Evolutionary conservation across 2,329 filamentous ascomycete species (phyloP).

Genomic region (Aspergillus neotritici): DNA sequence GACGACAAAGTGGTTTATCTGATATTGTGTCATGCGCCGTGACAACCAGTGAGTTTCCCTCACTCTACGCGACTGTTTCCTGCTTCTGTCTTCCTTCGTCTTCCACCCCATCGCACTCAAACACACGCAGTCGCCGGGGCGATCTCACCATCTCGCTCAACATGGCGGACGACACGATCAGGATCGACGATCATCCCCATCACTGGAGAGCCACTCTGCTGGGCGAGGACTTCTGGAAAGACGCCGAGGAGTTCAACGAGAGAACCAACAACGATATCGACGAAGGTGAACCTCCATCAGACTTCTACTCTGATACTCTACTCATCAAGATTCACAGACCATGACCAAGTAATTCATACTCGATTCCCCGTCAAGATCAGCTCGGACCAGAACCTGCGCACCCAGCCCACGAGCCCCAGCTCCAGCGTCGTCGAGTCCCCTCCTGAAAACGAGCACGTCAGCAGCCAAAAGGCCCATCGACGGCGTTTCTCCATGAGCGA

Average conservation of each 20-base stretch:
- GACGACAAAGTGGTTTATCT: no score
- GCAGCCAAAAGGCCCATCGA: slow-evolving; percentile 5
- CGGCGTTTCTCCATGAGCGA: slow-evolving; percentile 27
- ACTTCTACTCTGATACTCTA: not conserved
- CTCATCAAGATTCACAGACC: slow-evolving; percentile 3
- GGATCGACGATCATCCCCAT: slow-evolving; percentile 13
- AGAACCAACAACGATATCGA: slow-evolving; percentile 14
- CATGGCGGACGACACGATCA: slow-evolving; percentile 15
- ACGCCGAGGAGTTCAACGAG: slow-evolving; percentile 17
- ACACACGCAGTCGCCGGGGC: not conserved
- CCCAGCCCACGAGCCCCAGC: not conserved
- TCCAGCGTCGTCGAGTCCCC: not conserved
- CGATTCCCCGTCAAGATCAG: slow-evolving; percentile 23
- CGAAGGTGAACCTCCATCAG: slow-evolving; percentile 8
- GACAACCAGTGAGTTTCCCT: no score
- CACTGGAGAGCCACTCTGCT: slow-evolving; percentile 25
- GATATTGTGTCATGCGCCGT: no score
- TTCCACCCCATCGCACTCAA: not conserved
- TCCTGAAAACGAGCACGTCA: not conserved
- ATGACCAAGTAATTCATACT: slow-evolving; percentile 15
- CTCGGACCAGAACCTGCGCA: slow-evolving; percentile 5
- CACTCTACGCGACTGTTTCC: no score
- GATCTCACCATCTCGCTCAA: slow-evolving; percentile 2
- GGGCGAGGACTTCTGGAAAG: slow-evolving; percentile 26
- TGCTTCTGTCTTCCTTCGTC: not conserved